Evolutionary conservation across 2,329 filamentous ascomycete species (phyloP).

Genomic region (Hypoxylon sp.): DNA sequence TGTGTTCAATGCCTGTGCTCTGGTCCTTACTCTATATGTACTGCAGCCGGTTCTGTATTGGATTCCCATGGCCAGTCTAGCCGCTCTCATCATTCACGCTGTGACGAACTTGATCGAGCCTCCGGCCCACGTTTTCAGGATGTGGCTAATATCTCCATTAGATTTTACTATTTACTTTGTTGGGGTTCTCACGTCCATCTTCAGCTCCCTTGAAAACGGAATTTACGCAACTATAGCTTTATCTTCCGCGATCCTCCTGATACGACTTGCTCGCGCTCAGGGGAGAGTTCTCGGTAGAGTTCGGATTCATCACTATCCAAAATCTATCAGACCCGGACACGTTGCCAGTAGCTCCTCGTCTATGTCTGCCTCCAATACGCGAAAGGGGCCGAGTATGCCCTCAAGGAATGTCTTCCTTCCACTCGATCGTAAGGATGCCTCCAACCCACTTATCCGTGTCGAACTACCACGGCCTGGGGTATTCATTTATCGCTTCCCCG

Average conservation of each 20-base stretch:
- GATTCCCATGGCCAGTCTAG: constrained; percentile 16
- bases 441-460: constrained; percentile 7
- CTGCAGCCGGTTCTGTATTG: constrained; percentile 5
- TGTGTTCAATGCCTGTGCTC: constrained; percentile 1
- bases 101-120: constrained; percentile 12
- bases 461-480: constrained; percentile 14
- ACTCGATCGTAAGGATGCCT: constrained; percentile 18
- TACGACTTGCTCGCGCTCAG: constrained; percentile 8
- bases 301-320: constrained; percentile 3
- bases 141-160: constrained; percentile 20
- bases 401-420: constrained; percentile 18
- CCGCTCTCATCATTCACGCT: constrained; percentile 24
- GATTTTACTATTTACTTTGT: constrained; percentile 13
- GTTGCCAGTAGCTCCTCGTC: neutral
- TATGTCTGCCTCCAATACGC: neutral
- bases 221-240: constrained; percentile 17
- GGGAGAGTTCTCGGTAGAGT: constrained; percentile 18
- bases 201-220: constrained; percentile 21
- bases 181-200: constrained; percentile 18
- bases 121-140: constrained; percentile 6
- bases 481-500: constrained; percentile 26
- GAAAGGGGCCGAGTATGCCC: too few species aligned
- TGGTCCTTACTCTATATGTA: constrained; percentile 8
- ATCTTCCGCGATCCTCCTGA: constrained; percentile 4
- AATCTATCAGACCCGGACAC: neutral